Evolutionary conservation across 176 grass and related monocot species (phyloP), one percentile per base, ranked within the genome.

Genomic region (Luzula sylvatica): DNA sequence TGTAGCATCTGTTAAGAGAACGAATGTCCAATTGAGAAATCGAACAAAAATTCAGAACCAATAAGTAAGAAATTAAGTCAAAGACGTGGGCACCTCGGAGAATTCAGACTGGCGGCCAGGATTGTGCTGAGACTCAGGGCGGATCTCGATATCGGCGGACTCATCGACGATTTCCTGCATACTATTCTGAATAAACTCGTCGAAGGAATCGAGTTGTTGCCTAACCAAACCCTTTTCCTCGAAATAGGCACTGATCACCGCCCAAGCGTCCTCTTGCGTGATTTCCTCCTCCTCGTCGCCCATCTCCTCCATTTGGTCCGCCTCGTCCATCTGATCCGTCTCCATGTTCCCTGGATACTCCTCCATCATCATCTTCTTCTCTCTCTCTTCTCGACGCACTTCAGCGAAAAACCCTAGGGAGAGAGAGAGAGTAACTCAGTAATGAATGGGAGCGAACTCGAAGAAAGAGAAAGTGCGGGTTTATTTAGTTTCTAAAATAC

Each of bases 131-230:
- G 86, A 87, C 72, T 98, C 92, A 30, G 92, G 85, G 3, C 86
- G 81, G 51, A 98, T 98, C 75, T 98, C 92, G 46, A 90, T 98
- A 50, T 90, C 77, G 2, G 81, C 86, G 1, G 92, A 90, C 58
- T 98, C 86, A 7, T 90, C 81, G 20, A 98, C 92, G 28, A 98
- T 98, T 50, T 98, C 92, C 65, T 98, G 92, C 92, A 90, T 98
- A 39, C 78, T 90, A 55, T 90, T 98, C 78, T 90, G 81, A 48
- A 98, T 98, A 57, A 98, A 98, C 81, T 87, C 78, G 26, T 98
- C 92, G 58, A 98, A 98, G 46, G 92, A 98, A 25, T 90, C 92
- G 18, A 98, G 81, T 65, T 98, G 81, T 78, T 98, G 85, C 11
- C 86, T 71, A 26, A 98, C 92, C 29, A 98, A 74, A 43, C 92